These are phyloP conservation scores for Blastobotrys serpentis DNA, from an alignment of 1,139 yeast genomes.

Conservation along the genomic window DNA sequence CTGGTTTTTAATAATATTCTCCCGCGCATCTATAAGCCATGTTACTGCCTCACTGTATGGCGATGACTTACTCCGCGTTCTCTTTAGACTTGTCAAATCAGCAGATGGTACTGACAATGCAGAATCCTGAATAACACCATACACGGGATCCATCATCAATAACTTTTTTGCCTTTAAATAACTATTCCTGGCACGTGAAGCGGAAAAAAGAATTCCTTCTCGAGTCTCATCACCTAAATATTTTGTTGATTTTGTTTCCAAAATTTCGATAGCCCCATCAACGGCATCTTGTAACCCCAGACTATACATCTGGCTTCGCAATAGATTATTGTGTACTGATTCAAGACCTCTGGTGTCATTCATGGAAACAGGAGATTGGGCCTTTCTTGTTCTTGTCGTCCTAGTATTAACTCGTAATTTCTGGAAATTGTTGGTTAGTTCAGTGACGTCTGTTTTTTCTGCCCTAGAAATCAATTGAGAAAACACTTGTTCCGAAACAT, in stretches of 20 bases:
- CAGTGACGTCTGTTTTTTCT: conserved; percentile 14
- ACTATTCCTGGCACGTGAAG: conserved; percentile 26
- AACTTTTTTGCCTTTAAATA: conserved; percentile 28
- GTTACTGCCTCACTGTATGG: conserved; percentile 19
- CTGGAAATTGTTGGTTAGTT: conserved; percentile 21
- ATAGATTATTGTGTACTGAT: conserved; percentile 26
- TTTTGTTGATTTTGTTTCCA: conserved; percentile 16
- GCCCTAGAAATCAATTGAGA: conserved; percentile 15
- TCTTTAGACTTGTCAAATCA: conserved; percentile 5
- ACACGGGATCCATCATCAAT: conserved; percentile 44
- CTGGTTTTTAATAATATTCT: conserved; percentile 14
- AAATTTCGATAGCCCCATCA: conserved; percentile 25
- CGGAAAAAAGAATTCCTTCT: conserved; percentile 26
- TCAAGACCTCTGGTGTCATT: conserved; percentile 21
- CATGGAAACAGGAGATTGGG: background rate
- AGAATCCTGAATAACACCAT: conserved; percentile 49
- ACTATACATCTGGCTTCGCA: conserved; percentile 27
- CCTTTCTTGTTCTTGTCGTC: background rate
- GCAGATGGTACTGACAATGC: conserved; percentile 48
- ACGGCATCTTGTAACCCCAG: conserved; percentile 28
- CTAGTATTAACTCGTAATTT: conserved; percentile 9
- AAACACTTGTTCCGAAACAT: conserved; percentile 27
- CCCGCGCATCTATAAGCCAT: conserved; percentile 18
- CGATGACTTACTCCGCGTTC: conserved; percentile 3
- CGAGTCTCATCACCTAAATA: conserved; percentile 16